Percentiles rank a stretch among this genome's conserved stretches.
These are phyloP conservation scores for Monosporascus sp. DNA, from an alignment of 2,329 filamentous ascomycete genomes.

Conservation along the genomic window DNA sequence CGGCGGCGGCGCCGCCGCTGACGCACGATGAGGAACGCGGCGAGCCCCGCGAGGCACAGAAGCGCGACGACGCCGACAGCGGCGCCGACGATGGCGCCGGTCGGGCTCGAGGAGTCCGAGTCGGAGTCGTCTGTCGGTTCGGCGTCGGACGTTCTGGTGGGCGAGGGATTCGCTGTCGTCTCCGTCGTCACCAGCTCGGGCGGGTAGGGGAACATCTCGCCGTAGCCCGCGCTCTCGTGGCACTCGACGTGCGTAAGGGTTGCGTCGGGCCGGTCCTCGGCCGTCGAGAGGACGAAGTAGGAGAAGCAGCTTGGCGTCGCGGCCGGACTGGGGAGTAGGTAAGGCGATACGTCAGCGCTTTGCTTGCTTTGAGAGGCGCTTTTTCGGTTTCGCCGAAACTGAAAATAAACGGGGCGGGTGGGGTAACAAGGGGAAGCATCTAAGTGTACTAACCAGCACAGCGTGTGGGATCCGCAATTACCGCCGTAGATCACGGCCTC, in stretches of 20 bases:
- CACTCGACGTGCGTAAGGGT: constrained; percentile 23
- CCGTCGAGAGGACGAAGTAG: constrained; percentile 16
- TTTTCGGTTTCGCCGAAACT: too few relatives aligned
- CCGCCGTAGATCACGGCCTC: constrained; percentile 6
- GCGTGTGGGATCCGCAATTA: constrained; percentile 18
- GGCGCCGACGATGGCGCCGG: constrained; percentile 17
- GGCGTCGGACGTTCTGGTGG: neutral
- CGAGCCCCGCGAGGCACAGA: constrained; percentile 9
- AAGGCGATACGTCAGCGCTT: neutral
- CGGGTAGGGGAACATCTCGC: constrained; percentile 22
- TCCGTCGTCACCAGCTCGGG: constrained; percentile 15
- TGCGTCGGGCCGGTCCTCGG: constrained; percentile 8
- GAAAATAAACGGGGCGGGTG: too few relatives aligned
- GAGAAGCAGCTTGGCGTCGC: constrained; percentile 19
- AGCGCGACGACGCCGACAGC: constrained; percentile 14
- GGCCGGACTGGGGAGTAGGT: constrained; percentile 8
- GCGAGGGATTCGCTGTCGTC: constrained; percentile 1
- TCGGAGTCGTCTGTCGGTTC: neutral
- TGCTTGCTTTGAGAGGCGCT: too few relatives aligned
- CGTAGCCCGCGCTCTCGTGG: constrained; percentile 14
- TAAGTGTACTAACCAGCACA: constrained; percentile 22
- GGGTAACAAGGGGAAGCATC: too few relatives aligned
- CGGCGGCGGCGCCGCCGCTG: constrained; percentile 2
- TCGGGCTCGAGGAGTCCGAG: constrained; percentile 1
- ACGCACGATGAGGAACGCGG: constrained; percentile 7